Base-by-base conservation (phyloP, 257 asterid genomes). In the Rhazya stricta region DNA sequence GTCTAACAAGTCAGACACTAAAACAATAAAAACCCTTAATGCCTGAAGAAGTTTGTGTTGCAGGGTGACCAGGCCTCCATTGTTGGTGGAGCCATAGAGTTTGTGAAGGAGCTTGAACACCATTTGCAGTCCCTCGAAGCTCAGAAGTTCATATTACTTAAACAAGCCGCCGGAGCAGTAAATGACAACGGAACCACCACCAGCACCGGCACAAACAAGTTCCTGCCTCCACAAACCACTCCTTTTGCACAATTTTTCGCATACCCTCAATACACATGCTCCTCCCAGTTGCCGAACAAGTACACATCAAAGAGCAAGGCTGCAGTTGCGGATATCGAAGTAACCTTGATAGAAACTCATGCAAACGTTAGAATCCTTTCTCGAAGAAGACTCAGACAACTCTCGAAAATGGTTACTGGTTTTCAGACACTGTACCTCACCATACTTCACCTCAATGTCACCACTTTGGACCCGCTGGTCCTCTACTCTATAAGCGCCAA, bases 61-160 rank as follows among this genome's bases (percentile, higher is more conserved):
- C 57, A 94, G 99, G 99, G 98, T 71, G 98, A 95, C 82, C 98
- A 95, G 67, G 97, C 98, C 9, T 95, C 99, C 3, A 89, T 92
- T 21, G 98, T 95, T 43, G 98, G 98, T 21, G 99, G 99, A 13
- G 97, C 99, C 54, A 92, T 95, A 56, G 96, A 95, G 34, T 95
- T 89, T 76, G 97, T 95, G 74, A 95, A 95, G 88, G 98, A 89
- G 60, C 86, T 95, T 2, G 99, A 95, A n/a, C 96, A 95, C 86
- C 84, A 85, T n/a, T 76, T 95, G 56, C 99, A 92, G 71, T 83
- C 93, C 27, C 91, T 95, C 21, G 98, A 95, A 80, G 96, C 94
- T 67, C 74, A 91, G 79, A 95, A 91, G 50, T 84, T 74, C 30
- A 68, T 76, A 19, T 37, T 79, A 75, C 43, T 84, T 53, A 85